Evolutionary conservation across 2,329 filamentous ascomycete genomes (phyloP), one percentile per base, ranked within the genome.

Genomic region (Periconia sp.): DNA sequence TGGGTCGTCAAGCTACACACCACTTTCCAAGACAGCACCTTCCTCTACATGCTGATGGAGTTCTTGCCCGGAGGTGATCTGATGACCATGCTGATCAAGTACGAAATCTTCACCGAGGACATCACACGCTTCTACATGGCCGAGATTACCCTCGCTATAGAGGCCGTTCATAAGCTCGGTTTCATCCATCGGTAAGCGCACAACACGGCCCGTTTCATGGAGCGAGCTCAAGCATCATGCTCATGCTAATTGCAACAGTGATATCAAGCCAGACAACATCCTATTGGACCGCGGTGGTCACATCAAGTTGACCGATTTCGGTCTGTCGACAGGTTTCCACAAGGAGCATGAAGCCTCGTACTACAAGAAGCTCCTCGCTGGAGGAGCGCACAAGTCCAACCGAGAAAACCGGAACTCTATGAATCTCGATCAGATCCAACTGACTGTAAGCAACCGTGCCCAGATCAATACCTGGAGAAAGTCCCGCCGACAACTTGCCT

Each of bases 51-150:
- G 86, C 80, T 99, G 49, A 99, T 99, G 94, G 94, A 99, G 74
- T 99, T 97, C 74, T 81, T 99, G 71, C 94, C 94, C 6, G 94
- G 94, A 71, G 94, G 94, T 71, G 94, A 99, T 76, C 73, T 99
- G 70, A 99, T 99, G 94, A 99, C 94, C 3, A 99, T 99, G 94
- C 80, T 99, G 58, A 99, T 99, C 78, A 99, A 97, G 80, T 99
- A 99, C 66, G 94, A 99, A 71, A 96, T 99, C 70, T 99, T 99
- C 72, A 95, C 91, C 0, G 92, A 97, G 71, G 94, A 99, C 58
- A 97, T 99, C 57, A 99, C 94, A 21, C 85, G 94, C 13, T 99
- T 99, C 74, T 99, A 99, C 74, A 99, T 99, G 83, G 94, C 94
- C 17, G 92, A 99, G 72, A 92, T 97, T 61, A 89, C 96, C 17